Evolutionary conservation across 352 stramenopile species (phyloP).

Genomic region (Saprolegnia parasitica): DNA sequence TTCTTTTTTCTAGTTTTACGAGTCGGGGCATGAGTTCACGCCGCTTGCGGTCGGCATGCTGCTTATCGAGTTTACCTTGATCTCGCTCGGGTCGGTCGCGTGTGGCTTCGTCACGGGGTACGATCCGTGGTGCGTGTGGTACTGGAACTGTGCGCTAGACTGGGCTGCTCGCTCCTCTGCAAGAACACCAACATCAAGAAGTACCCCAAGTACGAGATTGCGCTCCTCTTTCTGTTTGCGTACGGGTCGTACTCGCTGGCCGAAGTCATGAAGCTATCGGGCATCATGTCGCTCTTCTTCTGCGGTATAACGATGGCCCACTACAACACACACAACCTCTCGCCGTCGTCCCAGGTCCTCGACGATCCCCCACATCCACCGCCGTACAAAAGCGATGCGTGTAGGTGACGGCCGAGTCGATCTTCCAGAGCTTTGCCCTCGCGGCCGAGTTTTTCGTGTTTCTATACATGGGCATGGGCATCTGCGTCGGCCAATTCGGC

Average conservation of each 20-base stretch:
- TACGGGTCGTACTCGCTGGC: constrained; percentile 81
- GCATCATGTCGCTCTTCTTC: constrained; percentile 90
- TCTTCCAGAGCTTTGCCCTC: constrained; percentile 79
- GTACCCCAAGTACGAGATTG: constrained; percentile 86
- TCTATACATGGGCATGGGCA: constrained; percentile 87
- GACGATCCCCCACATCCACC: not conserved
- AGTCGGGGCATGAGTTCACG: constrained; percentile 74
- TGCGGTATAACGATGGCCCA: constrained; percentile 77
- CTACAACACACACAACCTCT: constrained; percentile 90
- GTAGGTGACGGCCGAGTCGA: constrained; percentile 76
- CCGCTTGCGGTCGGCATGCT: constrained; percentile 50
- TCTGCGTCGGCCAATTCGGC: constrained; percentile 66
- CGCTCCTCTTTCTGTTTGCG: constrained; percentile 84
- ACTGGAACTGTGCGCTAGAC: constrained; percentile 31
- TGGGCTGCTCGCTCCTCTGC: constrained; percentile 82
- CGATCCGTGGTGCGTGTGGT: not conserved
- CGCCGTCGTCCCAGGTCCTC: constrained; percentile 36
- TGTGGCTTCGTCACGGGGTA: constrained; percentile 71
- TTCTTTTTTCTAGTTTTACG: constrained; percentile 49
- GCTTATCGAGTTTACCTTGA: constrained; percentile 67
- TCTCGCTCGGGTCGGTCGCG: constrained; percentile 73
- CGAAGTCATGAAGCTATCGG: constrained; percentile 71
- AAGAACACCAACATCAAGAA: constrained; percentile 70
- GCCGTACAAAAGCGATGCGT: not conserved
- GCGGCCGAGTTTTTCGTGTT: constrained; percentile 86